These are phyloP conservation scores for Hemisphaericaspora xylofermentans DNA, from an alignment of 1,139 yeast species.

Conservation along the genomic window DNA sequence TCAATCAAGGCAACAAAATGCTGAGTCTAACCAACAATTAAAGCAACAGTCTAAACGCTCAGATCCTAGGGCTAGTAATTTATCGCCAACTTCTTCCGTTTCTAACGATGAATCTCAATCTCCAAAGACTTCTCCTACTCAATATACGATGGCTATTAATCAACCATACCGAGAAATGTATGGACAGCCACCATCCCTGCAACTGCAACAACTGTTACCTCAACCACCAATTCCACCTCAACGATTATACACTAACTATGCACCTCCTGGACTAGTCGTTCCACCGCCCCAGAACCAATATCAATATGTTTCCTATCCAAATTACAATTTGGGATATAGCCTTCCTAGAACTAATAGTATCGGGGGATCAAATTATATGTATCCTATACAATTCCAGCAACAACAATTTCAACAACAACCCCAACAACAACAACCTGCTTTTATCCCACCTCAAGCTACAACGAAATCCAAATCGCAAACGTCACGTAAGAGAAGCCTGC, in stretches of 20 bases:
- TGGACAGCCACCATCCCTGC: constrained; percentile 13
- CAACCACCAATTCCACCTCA: constrained; percentile 11
- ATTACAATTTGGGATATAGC: constrained; percentile 10
- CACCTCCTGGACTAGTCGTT: constrained; percentile 6
- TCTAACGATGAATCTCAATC: constrained; percentile 45
- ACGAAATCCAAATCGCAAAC: constrained; percentile 5
- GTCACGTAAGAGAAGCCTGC: constrained; percentile 7
- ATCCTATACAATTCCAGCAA: constrained; percentile 11
- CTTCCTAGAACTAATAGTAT: constrained; percentile 13
- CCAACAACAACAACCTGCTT: constrained; percentile 9
- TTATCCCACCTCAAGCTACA: constrained; percentile 13
- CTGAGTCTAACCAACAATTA: constrained; percentile 2
- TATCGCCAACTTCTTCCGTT: constrained; percentile 39
- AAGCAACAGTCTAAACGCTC: constrained; percentile 4
- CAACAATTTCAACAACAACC: constrained; percentile 7
- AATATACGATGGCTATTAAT: constrained; percentile 17
- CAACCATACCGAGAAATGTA: constrained; percentile 6
- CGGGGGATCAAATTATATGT: constrained; percentile 10
- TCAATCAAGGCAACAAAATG: constrained; percentile 2
- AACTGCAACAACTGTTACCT: constrained; percentile 6
- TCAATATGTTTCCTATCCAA: constrained; percentile 12
- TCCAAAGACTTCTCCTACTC: constrained; percentile 41
- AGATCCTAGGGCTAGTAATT: constrained; percentile 10
- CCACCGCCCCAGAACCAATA: constrained; percentile 10
- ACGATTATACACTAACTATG: constrained; percentile 11